These are phyloP conservation scores for Pleurotus eryngii DNA, from an alignment of 768 basidiomycete species.

Conservation along the genomic window DNA sequence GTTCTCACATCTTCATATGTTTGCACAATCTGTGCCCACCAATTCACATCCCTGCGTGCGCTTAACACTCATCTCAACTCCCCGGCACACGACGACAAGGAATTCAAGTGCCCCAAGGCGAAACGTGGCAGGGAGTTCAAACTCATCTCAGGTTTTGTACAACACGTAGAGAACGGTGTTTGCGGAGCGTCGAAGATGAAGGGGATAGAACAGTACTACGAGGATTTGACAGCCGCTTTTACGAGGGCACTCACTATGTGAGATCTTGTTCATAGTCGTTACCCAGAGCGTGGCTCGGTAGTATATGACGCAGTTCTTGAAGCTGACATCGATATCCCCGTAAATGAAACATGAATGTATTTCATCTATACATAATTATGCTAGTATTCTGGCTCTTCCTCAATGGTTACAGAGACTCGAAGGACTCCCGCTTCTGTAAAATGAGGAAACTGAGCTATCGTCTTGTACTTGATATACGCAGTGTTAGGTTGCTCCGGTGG, in stretches of 20 bases:
- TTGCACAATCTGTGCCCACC: slow-evolving; percentile 36
- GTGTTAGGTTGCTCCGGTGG: too few relatives aligned
- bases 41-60: slow-evolving; percentile 24
- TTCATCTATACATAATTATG: too few relatives aligned
- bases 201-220: slow-evolving; percentile 24
- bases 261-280: too few relatives aligned
- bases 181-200: slow-evolving; percentile 32
- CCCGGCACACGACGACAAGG: slow-evolving; percentile 32
- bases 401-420: too few relatives aligned
- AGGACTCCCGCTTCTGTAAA: too few relatives aligned
- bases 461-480: too few relatives aligned
- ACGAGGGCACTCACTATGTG: slow-evolving; percentile 11
- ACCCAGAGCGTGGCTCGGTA: too few relatives aligned
- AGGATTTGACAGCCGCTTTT: slow-evolving; percentile 26
- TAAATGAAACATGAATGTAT: too few relatives aligned
- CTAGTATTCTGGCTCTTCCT: too few relatives aligned
- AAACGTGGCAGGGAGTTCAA: slow-evolving; percentile 30
- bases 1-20: slow-evolving; percentile 28
- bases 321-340: too few relatives aligned
- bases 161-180: slow-evolving; percentile 40
- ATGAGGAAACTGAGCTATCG: too few relatives aligned
- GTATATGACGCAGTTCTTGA: too few relatives aligned
- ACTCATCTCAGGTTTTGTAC: slow-evolving; percentile 37
- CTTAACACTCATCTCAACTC: slow-evolving; percentile 36
- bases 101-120: slow-evolving; percentile 39